Percentiles rank a stretch among this genome's conserved stretches.
Evolutionary conservation across 352 stramenopile species (phyloP).

Genomic region (Pythium plurisporium): DNA sequence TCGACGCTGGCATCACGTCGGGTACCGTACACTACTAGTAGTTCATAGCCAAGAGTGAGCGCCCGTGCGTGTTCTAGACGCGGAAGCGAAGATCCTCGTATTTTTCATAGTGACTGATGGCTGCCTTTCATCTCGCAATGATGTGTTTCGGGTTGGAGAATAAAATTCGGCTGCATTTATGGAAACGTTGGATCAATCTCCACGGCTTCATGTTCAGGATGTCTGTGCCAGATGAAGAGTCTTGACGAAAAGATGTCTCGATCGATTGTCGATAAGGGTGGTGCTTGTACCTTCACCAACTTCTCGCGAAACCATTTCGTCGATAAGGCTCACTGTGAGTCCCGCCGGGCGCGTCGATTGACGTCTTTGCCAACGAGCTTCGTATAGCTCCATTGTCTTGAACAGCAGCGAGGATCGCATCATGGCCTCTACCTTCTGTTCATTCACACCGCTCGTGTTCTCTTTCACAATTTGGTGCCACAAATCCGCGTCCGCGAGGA

Average conservation of each 20-base stretch:
- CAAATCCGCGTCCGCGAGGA: conserved; percentile 49
- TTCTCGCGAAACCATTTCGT: conserved; percentile 57
- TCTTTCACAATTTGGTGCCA: conserved; percentile 55
- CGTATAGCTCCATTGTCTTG: conserved; percentile 51
- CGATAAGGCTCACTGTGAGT: conserved; percentile 60
- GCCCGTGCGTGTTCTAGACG: too few relatives aligned
- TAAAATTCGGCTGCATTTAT: background rate
- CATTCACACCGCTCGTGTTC: conserved; percentile 49
- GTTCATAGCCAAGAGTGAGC: background rate
- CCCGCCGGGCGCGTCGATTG: conserved; percentile 15
- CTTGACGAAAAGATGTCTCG: conserved; percentile 69
- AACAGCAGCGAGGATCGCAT: conserved; percentile 78
- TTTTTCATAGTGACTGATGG: conserved; percentile 1
- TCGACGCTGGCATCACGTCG: background rate
- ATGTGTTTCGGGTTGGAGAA: background rate
- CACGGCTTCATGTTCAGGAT: too few relatives aligned
- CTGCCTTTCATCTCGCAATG: background rate
- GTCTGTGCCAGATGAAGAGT: conserved; percentile 59
- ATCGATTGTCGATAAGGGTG: conserved; percentile 44
- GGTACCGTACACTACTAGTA: conserved; percentile 6
- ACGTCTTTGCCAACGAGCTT: conserved; percentile 22
- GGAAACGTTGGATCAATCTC: background rate
- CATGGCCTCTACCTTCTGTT: conserved; percentile 49
- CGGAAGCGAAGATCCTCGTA: background rate
- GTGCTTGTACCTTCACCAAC: conserved; percentile 23